phyloP scores from a whole-genome alignment of 225 moss, liverwort and hornwort genomes.

The Takakia lepidozioides region DNA sequence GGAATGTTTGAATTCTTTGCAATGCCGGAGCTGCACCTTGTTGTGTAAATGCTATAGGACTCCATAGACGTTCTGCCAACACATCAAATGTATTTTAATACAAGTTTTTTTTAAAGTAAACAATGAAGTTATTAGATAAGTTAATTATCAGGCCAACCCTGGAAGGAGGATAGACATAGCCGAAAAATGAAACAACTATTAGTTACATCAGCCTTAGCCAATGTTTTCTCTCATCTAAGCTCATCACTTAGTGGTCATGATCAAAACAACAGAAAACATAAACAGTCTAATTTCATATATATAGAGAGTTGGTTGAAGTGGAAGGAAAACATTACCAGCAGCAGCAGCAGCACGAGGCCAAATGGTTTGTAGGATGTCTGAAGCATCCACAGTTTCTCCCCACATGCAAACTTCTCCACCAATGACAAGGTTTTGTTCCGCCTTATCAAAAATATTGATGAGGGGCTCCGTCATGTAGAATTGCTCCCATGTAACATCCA shows the following conservation, averaged over 20 bases:
- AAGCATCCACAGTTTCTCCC: conserved; percentile 85
- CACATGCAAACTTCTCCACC: conserved; percentile 99
- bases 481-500: conserved; percentile 65
- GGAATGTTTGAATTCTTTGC: conserved; percentile 60
- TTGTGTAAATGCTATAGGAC: conserved; percentile 33
- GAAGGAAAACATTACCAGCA: conserved; percentile 42
- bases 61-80: conserved; percentile 79
- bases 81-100: too few relatives aligned
- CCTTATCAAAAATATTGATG: conserved; percentile 17
- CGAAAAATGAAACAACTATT: neutral
- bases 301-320: neutral
- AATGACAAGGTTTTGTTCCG: conserved; percentile 41
- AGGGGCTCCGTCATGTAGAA: conserved; percentile 76
- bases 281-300: neutral
- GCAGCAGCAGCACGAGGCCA: conserved; percentile 98
- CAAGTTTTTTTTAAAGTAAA: too few relatives aligned
- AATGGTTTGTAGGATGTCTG: conserved; percentile 74
- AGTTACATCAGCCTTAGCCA: too few relatives aligned
- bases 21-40: conserved; percentile 35
- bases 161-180: too few relatives aligned
- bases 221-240: too few relatives aligned
- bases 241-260: too few relatives aligned
- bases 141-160: too few relatives aligned
- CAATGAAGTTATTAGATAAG: too few relatives aligned
- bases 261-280: too few relatives aligned